phyloP scores from a whole-genome alignment of 164 flowering plant species.

The grape (Vitis vinifera) region DNA sequence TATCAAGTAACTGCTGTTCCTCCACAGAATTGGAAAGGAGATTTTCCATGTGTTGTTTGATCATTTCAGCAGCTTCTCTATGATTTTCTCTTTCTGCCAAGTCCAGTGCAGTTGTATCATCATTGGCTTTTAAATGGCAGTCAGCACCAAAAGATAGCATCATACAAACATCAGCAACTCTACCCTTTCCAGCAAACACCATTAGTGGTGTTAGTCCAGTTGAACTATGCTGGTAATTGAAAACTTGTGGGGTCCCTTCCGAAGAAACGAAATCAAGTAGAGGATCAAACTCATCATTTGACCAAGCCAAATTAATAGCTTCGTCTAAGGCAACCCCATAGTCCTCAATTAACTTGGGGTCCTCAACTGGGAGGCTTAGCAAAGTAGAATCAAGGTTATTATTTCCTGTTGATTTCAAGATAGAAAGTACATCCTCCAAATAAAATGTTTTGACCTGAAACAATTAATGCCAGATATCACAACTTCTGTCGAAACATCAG shows the following conservation, averaged over 20 bases:
- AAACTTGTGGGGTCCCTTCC: constrained; percentile 43
- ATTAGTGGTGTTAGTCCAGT: constrained; percentile 84
- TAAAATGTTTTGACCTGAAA: constrained; percentile 79
- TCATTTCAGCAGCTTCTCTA: constrained; percentile 55
- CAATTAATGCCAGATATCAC: constrained; percentile 2
- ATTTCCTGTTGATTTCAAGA: constrained; percentile 45
- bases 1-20: constrained; percentile 57
- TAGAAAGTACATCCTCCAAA: constrained; percentile 83
- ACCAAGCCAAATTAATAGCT: constrained; percentile 74
- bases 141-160: constrained; percentile 87
- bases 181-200: constrained; percentile 91
- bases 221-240: constrained; percentile 78
- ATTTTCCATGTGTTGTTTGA: constrained; percentile 48
- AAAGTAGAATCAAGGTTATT: constrained; percentile 40
- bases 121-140: constrained; percentile 53
- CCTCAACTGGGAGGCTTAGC: constrained; percentile 20
- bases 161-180: constrained; percentile 75
- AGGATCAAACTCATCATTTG: constrained; percentile 76
- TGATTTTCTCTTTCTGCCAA: constrained; percentile 71
- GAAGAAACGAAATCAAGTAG: constrained; percentile 70
- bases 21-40: constrained; percentile 31
- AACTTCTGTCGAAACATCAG: not conserved
- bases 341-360: constrained; percentile 45
- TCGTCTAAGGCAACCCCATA: constrained; percentile 70
- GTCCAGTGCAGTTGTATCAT: constrained; percentile 73